Evolutionary conservation across 495 filamentous ascomycete genomes (phyloP), one percentile per base, ranked within the genome.

Genomic region (Talaromyces borbonicus): DNA sequence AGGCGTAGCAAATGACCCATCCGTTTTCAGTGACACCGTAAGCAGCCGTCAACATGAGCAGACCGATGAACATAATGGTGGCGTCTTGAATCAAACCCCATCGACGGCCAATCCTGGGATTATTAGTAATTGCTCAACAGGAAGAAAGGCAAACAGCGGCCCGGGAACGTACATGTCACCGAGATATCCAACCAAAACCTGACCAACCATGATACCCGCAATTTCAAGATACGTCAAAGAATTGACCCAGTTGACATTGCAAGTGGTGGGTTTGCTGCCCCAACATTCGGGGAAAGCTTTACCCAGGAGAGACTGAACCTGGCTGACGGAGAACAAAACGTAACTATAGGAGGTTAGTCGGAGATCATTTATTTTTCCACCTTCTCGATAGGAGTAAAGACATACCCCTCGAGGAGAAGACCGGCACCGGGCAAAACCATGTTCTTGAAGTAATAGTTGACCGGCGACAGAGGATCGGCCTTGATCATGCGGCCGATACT

Each of bases 11-110:
- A 57, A 92, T 88, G 23, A 95, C 79, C 87, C 88, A 94, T 55
- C 88, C 87, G 48, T 94, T 80, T 49, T 89, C 71, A 33, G 75
- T 84, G 3, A 81, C 61, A 49, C 87, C 89, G 88, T 89, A 94
- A 6, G 84, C 80, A 41, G 85, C 83, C 25, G 83, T 88, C 31
- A 94, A 75, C 85, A 94, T 89, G 51, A 90, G 38, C 24, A 94
- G 68, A 67, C 88, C 88, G 52, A 90, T 52, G 52, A 93, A 84
- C 89, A 94, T 95, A 72, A 95, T 85, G 7, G 78, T 50, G n/a
- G 86, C 87, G 65, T 95, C 89, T 65, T 94, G 87, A 55, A 93
- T 90, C 38, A 95, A 68, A 71, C 87, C 88, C 81, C 81, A 95
- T 52, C 89, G 81, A 56, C 89, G 85, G 47, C 89, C 89, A 36